Percentiles rank a stretch among this genome's conserved stretches.
These are phyloP conservation scores for Ottelia alismoides DNA, from an alignment of 106 monocot genomes.

Conservation along the genomic window DNA sequence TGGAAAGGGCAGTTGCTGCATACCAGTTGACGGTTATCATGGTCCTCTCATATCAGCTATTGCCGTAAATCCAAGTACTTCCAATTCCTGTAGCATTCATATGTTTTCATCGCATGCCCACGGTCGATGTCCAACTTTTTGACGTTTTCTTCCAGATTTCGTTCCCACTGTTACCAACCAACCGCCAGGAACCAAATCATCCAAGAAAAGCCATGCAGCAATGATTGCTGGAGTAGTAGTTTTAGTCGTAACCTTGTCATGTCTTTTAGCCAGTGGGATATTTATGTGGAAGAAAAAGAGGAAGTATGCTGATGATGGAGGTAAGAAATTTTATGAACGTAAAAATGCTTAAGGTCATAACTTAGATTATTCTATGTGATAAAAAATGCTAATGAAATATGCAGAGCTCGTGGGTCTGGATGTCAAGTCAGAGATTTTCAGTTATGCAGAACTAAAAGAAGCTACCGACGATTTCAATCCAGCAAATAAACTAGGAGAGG, in stretches of 20 bases:
- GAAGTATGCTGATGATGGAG: not conserved
- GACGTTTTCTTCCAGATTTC: slow-evolving; percentile 5
- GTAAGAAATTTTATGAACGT: not conserved
- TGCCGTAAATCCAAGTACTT: slow-evolving; percentile 9
- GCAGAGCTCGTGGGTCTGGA: not conserved
- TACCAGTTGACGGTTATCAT: slow-evolving; percentile 1
- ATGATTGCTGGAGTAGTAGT: not conserved
- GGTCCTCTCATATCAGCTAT: slow-evolving; percentile 4
- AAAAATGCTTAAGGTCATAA: not conserved
- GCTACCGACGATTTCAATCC: not conserved
- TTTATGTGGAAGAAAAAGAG: slow-evolving; percentile 4
- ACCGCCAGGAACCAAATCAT: slow-evolving; percentile 1
- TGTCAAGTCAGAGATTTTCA: slow-evolving; percentile 1
- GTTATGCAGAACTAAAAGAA: not conserved
- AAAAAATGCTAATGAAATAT: not conserved
- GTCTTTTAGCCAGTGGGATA: not conserved
- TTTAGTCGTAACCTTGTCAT: not conserved
- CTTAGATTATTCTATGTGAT: too few relatives aligned
- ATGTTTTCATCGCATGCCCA: too few relatives aligned
- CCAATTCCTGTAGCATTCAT: not conserved
- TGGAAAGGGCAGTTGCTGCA: slow-evolving; percentile 14
- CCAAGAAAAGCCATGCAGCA: slow-evolving; percentile 1
- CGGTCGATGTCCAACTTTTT: not conserved
- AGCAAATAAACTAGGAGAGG: not conserved
- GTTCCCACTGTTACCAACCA: slow-evolving; percentile 7